Conservation (phyloP, 345 rosid genomes). For the Salix dunnii region DNA sequence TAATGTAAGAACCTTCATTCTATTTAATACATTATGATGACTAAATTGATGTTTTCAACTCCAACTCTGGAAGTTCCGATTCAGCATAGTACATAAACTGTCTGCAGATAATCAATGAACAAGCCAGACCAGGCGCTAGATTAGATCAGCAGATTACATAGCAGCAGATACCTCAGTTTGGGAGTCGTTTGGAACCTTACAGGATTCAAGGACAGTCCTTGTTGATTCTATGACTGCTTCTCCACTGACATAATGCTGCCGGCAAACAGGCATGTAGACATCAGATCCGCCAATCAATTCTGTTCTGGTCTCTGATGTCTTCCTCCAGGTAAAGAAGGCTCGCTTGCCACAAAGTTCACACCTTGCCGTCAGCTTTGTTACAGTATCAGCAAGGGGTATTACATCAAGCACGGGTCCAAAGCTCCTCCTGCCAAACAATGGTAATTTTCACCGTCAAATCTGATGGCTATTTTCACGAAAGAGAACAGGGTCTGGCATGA, state of each 20-base stretch:
- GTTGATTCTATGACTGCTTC: slow-evolving; percentile 42
- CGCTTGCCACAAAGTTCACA: slow-evolving; percentile 80
- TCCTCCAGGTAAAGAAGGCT: slow-evolving; percentile 78
- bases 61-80: not conserved
- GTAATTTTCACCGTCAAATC: not conserved
- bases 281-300: slow-evolving; percentile 79
- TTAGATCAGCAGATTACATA: not conserved
- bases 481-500: too few relatives aligned
- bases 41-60: not conserved
- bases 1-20: not conserved
- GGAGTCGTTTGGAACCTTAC: slow-evolving; percentile 24
- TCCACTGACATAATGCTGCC: slow-evolving; percentile 60
- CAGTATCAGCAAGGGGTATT: slow-evolving; percentile 76
- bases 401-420: slow-evolving; percentile 82
- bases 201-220: slow-evolving; percentile 28
- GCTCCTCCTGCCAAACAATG: slow-evolving; percentile 51
- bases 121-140: not conserved
- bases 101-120: not conserved
- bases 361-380: slow-evolving; percentile 69
- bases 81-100: not conserved
- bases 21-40: not conserved
- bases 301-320: slow-evolving; percentile 51
- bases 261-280: slow-evolving; percentile 88
- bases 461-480: not conserved
- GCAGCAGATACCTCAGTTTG: slow-evolving; percentile 29